Conservation (phyloP, 2,329 filamentous ascomycete species). For the Venturia carpophila region DNA sequence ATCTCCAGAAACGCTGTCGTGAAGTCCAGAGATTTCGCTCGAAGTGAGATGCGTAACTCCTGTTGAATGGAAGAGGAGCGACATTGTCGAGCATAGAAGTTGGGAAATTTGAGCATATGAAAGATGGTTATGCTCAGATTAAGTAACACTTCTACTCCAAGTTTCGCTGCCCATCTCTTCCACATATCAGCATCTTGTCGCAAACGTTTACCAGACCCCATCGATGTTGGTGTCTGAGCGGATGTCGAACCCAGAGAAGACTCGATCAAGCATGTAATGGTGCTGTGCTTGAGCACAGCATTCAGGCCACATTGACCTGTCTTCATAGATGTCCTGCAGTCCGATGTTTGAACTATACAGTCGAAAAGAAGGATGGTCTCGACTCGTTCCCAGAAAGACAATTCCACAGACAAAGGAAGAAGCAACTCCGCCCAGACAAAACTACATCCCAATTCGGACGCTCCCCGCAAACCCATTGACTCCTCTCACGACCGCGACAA, state of each 20-base stretch:
- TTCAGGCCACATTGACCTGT: not conserved
- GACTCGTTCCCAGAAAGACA: not conserved
- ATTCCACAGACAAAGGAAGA: not conserved
- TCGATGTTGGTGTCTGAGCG: not conserved
- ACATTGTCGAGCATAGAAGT: no score
- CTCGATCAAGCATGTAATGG: not conserved
- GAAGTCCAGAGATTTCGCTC: not conserved
- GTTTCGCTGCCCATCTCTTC: no score
- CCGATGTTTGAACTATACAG: not conserved
- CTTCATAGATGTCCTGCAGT: not conserved
- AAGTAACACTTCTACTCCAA: no score
- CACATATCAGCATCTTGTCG: not conserved
- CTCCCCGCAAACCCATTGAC: not conserved
- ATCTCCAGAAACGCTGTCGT: not conserved
- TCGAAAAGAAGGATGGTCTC: not conserved
- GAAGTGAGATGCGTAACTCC: no score
- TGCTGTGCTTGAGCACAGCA: not conserved
- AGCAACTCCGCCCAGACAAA: not conserved
- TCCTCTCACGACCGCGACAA: not conserved
- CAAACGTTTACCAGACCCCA: not conserved
- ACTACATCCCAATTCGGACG: not conserved
- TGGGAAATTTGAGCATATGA: no score
- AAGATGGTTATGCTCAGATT: no score
- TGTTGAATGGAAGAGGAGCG: no score
- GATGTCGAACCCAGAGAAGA: not conserved